These are phyloP conservation scores for Diversispora epigaea DNA, from an alignment of 192 early-diverging fungal genomes.

Conservation along the genomic window DNA sequence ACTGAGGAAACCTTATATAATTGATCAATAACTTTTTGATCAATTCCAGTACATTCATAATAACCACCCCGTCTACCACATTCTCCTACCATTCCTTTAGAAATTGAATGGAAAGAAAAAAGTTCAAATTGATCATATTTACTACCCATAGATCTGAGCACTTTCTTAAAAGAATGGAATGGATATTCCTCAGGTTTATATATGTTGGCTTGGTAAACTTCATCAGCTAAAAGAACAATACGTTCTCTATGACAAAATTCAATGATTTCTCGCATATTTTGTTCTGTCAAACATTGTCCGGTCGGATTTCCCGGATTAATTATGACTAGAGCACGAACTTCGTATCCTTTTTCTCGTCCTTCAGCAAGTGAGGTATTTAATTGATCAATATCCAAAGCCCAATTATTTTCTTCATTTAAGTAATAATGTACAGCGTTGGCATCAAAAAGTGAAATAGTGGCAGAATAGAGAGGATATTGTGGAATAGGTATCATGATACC, in stretches of 20 bases:
- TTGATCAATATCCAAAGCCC: slow-evolving; percentile 73
- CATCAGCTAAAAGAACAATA: slow-evolving; percentile 90
- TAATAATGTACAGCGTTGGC: slow-evolving; percentile 92
- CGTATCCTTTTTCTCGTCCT: slow-evolving; percentile 67
- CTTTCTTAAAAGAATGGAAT: slow-evolving; percentile 97
- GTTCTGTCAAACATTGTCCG: slow-evolving; percentile 78
- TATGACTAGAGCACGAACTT: slow-evolving; percentile 92
- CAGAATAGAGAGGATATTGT: slow-evolving; percentile 98
- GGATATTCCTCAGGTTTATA: slow-evolving; percentile 77
- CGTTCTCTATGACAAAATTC: slow-evolving; percentile 80
- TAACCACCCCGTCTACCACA: slow-evolving; percentile 97
- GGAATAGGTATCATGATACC: slow-evolving; percentile 99
- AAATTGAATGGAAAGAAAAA: slow-evolving; percentile 94
- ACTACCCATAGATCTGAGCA: slow-evolving; percentile 74
- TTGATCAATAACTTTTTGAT: slow-evolving; percentile 71
- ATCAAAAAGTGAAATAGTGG: slow-evolving; percentile 80
- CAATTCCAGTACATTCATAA: slow-evolving; percentile 90
- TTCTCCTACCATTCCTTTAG: slow-evolving; percentile 98
- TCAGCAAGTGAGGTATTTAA: slow-evolving; percentile 63
- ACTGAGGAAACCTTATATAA: slow-evolving; percentile 94
- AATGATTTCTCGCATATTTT: slow-evolving; percentile 89
- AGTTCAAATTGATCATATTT: slow-evolving; percentile 76
- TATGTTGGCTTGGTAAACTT: slow-evolving; percentile 98
- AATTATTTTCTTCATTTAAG: slow-evolving; percentile 81
- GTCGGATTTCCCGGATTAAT: slow-evolving; percentile 99